Percentiles rank a stretch among this genome's conserved stretches.
phyloP scores from a whole-genome alignment of 2,329 filamentous ascomycete species.

The Fusarium clavum region DNA sequence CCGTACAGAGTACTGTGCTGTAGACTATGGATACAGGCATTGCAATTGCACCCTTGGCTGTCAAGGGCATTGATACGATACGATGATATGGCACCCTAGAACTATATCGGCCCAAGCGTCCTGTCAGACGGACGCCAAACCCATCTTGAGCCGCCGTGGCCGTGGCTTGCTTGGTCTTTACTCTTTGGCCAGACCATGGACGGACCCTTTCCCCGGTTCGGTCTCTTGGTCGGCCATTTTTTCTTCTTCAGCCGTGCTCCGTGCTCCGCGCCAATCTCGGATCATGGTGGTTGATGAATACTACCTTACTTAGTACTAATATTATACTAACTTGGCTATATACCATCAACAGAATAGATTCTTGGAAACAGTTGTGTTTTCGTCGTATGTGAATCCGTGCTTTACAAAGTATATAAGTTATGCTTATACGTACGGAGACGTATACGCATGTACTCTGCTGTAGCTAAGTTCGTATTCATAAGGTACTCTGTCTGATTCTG shows the following conservation, averaged over 20 bases:
- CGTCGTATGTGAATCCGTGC: not conserved
- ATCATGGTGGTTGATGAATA: constrained; percentile 28
- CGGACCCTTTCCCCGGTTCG: constrained; percentile 42
- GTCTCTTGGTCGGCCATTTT: constrained; percentile 45
- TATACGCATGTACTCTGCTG: not conserved
- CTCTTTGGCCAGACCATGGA: constrained; percentile 16
- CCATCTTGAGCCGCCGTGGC: constrained; percentile 37
- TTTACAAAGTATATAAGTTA: not conserved
- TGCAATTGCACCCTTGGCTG: constrained; percentile 8
- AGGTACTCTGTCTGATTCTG: not conserved
- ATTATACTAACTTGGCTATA: not conserved
- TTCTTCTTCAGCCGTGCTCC: constrained; percentile 35
- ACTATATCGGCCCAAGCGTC: constrained; percentile 42
- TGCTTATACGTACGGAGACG: not conserved
- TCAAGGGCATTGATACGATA: constrained; percentile 25
- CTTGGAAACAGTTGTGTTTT: not conserved
- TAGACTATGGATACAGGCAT: not conserved
- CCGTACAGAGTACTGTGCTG: not conserved
- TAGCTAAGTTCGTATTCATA: not conserved
- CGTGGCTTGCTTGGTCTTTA: constrained; percentile 24
- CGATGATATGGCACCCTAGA: constrained; percentile 14
- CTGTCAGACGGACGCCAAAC: constrained; percentile 43
- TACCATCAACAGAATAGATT: not conserved
- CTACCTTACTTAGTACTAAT: not conserved
- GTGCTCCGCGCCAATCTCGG: constrained; percentile 31